A percentile compares a stretch with the other conserved stretches of the same genome.
Conservation (phyloP, 441 rosid species). For the Arabidopsis hybrid region DNA sequence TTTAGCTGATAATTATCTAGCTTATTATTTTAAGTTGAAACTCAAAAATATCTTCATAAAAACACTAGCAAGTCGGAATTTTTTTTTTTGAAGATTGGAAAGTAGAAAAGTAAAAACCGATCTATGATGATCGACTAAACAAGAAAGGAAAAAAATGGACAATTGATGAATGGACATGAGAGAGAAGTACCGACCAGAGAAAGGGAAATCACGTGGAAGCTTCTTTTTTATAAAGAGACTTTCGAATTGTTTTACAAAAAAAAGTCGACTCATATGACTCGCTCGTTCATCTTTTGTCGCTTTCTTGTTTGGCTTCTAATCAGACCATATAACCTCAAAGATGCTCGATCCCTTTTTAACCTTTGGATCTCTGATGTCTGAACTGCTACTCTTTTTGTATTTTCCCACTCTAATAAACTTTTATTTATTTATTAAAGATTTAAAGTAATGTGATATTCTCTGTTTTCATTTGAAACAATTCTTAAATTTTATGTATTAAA, state of each 20-base stretch:
- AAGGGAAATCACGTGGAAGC: constrained; percentile 40
- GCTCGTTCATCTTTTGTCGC: constrained; percentile 26
- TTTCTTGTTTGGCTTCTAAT: constrained; percentile 31
- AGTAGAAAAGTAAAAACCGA: not conserved
- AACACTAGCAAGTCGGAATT: too few relatives aligned
- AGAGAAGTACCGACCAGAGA: constrained; percentile 36
- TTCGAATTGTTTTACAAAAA: constrained; percentile 23
- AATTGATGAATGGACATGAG: constrained; percentile 9
- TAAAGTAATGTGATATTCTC: not conserved
- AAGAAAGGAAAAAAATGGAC: not conserved
- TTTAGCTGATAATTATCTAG: too few relatives aligned
- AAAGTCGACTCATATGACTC: constrained; percentile 31
- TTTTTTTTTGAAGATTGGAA: too few relatives aligned
- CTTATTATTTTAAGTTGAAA: too few relatives aligned
- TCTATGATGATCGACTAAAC: not conserved
- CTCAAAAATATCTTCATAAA: too few relatives aligned
- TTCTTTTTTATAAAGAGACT: constrained; percentile 30
- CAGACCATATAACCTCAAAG: constrained; percentile 24
- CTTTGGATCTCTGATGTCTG: constrained; percentile 29
- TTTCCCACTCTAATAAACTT: not conserved
- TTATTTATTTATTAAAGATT: not conserved
- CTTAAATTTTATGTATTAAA: not conserved
- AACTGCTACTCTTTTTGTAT: constrained; percentile 19
- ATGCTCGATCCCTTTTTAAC: constrained; percentile 25
- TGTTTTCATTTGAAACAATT: not conserved